phyloP scores from a whole-genome alignment of 2,329 filamentous ascomycete species.

The Gnomoniopsis sp. region DNA sequence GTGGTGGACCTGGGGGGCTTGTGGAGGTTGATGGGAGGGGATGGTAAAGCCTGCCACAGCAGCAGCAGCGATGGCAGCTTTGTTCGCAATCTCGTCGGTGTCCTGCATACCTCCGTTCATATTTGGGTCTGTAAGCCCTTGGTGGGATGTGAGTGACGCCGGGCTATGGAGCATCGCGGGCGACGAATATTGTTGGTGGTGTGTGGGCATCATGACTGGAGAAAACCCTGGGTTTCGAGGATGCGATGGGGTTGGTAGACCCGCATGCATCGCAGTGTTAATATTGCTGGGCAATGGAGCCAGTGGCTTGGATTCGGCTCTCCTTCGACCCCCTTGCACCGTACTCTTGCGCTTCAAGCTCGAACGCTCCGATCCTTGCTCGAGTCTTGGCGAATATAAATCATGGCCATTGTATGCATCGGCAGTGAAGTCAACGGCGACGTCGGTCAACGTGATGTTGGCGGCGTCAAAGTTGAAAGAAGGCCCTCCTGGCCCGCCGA shows the following conservation, averaged over 20 bases:
- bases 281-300: constrained; percentile 32
- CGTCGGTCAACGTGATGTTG: constrained; percentile 68
- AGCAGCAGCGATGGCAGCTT: constrained; percentile 32
- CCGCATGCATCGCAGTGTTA: constrained; percentile 26
- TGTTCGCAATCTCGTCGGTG: constrained; percentile 32
- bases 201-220: constrained; percentile 19
- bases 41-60: constrained; percentile 35
- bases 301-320: constrained; percentile 36
- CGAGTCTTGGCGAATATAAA: constrained; percentile 40
- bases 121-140: constrained; percentile 23
- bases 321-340: constrained; percentile 33
- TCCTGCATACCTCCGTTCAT: constrained; percentile 32
- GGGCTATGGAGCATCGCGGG: constrained; percentile 33
- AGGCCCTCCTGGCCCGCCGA: constrained; percentile 56
- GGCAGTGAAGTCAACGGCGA: constrained; percentile 56
- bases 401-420: constrained; percentile 52
- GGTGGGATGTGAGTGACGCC: constrained; percentile 15
- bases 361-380: constrained; percentile 29
- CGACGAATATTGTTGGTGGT: constrained; percentile 21
- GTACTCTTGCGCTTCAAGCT: constrained; percentile 50
- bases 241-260: constrained; percentile 25
- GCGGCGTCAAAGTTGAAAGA: constrained; percentile 67
- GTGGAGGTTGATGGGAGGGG: constrained; percentile 21
- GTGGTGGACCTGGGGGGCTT: constrained; percentile 19
- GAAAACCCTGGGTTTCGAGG: constrained; percentile 9